These are phyloP conservation scores for Atkinsonella hypoxylon DNA, from an alignment of 2,329 filamentous ascomycete genomes.

Conservation along the genomic window DNA sequence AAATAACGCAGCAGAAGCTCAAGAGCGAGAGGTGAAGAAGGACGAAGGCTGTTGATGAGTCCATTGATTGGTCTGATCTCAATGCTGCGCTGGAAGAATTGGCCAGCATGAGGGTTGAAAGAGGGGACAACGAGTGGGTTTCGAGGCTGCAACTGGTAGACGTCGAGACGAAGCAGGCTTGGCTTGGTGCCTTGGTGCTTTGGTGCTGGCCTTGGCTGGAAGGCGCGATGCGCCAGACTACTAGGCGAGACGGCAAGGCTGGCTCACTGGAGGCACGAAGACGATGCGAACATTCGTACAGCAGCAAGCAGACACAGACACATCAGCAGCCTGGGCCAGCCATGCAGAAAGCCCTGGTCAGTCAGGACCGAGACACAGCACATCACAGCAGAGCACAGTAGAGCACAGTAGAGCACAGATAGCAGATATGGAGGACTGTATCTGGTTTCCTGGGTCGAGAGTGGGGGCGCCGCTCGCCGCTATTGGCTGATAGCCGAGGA, in stretches of 20 bases:
- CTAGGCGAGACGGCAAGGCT: background rate
- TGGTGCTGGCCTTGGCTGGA: background rate
- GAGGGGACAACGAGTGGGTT: slow-evolving; percentile 5
- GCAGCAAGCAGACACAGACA: no score
- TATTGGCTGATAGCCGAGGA: slow-evolving; percentile 19
- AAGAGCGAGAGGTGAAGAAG: background rate
- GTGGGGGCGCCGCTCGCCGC: slow-evolving; percentile 9
- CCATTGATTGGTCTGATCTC: slow-evolving; percentile 7
- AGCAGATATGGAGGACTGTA: background rate
- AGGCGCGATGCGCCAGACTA: background rate
- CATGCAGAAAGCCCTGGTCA: no score
- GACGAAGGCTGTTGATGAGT: slow-evolving; percentile 1
- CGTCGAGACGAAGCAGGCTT: background rate
- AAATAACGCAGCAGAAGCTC: background rate
- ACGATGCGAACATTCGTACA: no score
- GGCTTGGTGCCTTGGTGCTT: no score
- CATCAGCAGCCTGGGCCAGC: no score
- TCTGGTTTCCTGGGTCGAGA: slow-evolving; percentile 3
- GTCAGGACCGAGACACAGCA: no score
- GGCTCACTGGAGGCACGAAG: background rate
- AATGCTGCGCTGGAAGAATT: slow-evolving; percentile 4
- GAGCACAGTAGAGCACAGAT: no score
- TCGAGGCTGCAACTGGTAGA: slow-evolving; percentile 5
- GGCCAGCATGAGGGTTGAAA: slow-evolving; percentile 1
- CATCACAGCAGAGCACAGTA: no score